Conservation (phyloP, 2,329 filamentous ascomycete genomes). For the Fusarium marasasianum region DNA sequence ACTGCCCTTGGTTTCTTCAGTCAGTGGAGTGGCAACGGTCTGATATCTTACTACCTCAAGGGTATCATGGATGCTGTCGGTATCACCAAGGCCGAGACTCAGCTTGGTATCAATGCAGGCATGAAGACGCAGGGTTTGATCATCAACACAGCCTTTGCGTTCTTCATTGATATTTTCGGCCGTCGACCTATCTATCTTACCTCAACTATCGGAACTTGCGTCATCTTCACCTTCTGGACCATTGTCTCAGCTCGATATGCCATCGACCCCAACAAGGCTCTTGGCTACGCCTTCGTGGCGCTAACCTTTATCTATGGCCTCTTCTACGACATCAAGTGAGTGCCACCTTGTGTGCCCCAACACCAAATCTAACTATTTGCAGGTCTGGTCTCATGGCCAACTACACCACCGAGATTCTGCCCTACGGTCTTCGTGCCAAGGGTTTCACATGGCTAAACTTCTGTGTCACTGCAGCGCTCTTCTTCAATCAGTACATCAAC, state of each 20-base stretch:
- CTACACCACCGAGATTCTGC: constrained; percentile 43
- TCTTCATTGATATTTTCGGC: constrained; percentile 40
- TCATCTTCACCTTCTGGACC: constrained; percentile 42
- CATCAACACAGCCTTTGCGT: constrained; percentile 16
- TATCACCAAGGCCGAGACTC: constrained; percentile 48
- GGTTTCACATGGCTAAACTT: constrained; percentile 33
- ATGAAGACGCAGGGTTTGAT: constrained; percentile 22
- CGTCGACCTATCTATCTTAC: constrained; percentile 15
- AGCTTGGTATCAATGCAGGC: constrained; percentile 40
- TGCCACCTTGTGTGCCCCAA: rapidly evolving
- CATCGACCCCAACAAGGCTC: constrained; percentile 29
- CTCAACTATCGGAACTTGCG: constrained; percentile 35
- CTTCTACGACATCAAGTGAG: constrained; percentile 45
- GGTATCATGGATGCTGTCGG: constrained; percentile 23
- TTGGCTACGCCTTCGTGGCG: constrained; percentile 43
- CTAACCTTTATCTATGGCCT: constrained; percentile 52
- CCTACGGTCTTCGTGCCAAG: constrained; percentile 30
- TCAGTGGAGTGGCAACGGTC: constrained; percentile 28
- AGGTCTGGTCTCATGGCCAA: constrained; percentile 42
- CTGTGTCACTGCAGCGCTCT: constrained; percentile 18
- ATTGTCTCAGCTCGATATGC: constrained; percentile 40
- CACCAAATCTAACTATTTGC: neutral
- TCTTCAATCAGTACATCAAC: constrained; percentile 36
- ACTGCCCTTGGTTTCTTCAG: constrained; percentile 24
- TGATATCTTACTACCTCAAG: constrained; percentile 25